Percentiles rank a stretch among this genome's conserved stretches.
These are phyloP conservation scores for Candida odintsovae DNA, from an alignment of 805 yeast species.

Conservation along the genomic window DNA sequence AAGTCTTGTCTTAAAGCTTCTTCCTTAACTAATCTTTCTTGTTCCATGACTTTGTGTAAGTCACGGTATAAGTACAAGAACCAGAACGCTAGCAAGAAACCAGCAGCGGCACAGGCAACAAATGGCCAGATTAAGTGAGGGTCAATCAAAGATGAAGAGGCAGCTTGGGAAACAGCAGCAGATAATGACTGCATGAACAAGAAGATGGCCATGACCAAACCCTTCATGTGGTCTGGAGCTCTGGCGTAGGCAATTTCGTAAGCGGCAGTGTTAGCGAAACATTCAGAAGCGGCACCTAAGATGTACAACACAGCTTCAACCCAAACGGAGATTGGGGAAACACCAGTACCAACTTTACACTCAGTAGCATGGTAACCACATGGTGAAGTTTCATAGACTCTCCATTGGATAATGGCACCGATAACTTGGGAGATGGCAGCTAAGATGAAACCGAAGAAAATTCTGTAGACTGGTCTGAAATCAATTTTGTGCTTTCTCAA, in stretches of 20 bases:
- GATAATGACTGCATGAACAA: constrained; percentile 68
- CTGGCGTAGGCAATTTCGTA: constrained; percentile 78
- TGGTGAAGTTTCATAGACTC: constrained; percentile 64
- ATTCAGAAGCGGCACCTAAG: constrained; percentile 72
- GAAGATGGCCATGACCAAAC: constrained; percentile 43
- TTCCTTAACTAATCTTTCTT: constrained; percentile 5
- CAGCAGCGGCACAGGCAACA: constrained; percentile 52
- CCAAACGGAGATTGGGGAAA: constrained; percentile 45
- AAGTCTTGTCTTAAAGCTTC: not conserved
- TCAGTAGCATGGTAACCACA: constrained; percentile 56
- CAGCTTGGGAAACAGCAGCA: constrained; percentile 67
- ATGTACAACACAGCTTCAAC: no score
- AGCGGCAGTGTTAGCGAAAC: constrained; percentile 71
- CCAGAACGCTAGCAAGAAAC: constrained; percentile 48
- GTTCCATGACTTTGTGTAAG: not conserved
- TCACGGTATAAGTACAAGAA: no score
- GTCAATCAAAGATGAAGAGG: constrained; percentile 58
- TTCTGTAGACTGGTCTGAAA: constrained; percentile 68
- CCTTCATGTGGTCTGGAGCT: constrained; percentile 60
- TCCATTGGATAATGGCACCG: constrained; percentile 62
- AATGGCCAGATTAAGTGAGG: constrained; percentile 72
- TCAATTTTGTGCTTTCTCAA: constrained; percentile 41
- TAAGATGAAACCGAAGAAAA: constrained; percentile 61
- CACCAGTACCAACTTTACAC: constrained; percentile 32
- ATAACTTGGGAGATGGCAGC: constrained; percentile 33